Conservation (phyloP, 1,284 basidiomycete genomes). For the Anthracocystis walkeri region DNA sequence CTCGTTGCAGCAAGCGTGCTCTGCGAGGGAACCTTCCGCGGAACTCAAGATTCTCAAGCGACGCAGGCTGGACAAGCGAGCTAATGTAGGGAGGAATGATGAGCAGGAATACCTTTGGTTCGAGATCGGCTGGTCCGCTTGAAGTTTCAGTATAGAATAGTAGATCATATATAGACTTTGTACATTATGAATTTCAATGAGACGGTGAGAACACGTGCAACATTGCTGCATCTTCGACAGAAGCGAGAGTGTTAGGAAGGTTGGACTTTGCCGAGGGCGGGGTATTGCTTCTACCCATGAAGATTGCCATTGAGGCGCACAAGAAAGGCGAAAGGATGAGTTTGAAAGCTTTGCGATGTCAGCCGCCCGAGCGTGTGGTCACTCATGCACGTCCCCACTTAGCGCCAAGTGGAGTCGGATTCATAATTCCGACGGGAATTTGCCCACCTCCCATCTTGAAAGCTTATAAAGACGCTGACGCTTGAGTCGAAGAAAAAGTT, state of each 20-base stretch:
- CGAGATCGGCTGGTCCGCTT: constrained; percentile 38
- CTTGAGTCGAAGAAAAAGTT: neutral
- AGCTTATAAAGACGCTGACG: neutral
- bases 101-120: constrained; percentile 54
- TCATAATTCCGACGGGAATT: constrained; percentile 9
- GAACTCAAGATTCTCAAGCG: constrained; percentile 26
- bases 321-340: neutral
- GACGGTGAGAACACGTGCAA: neutral
- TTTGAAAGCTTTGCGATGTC: constrained; percentile 1
- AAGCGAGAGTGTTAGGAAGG: no score
- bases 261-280: no score
- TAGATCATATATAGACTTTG: neutral
- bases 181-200: neutral
- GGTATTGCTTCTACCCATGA: no score
- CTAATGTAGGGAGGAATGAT: constrained; percentile 39
- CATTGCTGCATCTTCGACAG: no score
- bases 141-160: neutral
- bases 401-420: neutral
- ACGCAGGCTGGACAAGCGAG: constrained; percentile 37
- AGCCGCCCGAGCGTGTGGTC: neutral
- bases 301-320: no score
- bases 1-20: constrained; percentile 1
- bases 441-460: neutral
- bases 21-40: neutral
- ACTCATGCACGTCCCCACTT: neutral